Base-by-base conservation (phyloP, 805 yeast genomes). In the Saccharomycopsis amapae region DNA sequence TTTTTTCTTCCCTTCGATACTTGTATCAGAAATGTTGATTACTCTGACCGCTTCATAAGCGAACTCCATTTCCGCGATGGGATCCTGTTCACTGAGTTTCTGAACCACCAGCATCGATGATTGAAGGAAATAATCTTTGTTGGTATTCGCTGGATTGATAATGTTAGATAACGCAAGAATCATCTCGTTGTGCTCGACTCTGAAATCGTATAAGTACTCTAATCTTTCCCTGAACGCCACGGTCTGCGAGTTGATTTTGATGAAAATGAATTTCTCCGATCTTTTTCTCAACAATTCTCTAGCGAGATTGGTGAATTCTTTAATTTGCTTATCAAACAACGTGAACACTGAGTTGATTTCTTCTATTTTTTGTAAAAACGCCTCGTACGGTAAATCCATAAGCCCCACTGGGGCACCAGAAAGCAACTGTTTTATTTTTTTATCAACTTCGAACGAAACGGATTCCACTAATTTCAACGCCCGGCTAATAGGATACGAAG, bases 251-350 rank as follows among this genome's bases (percentile, higher is more conserved):
- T 65, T 66, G 7, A 87, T 67, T 47, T 79, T 75, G 18, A 86
- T 75, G 19, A 80, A 73, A 12, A 81, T 71, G 56, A 82, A 81
- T 49, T 78, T 79, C 45, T 84, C 90, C 6, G 78, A 76, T 36
- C 93, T 64, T 55, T 79, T 84, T 52, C 96, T 68, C 34, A 85
- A 67, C 2, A 84, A 61, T 49, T 89, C 96, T 46, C 97, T 72
- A 0, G 86, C 75, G 36, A 83, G 58, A 42, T 76, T 72, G 1
- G 79, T 74, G 63, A 81, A 76, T 45, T 78, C 85, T 56, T 81
- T 79, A 9, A 78, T 58, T 34, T 75, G 72, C 23, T 67, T 71
- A 31, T 86, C 94, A 67, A 89, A 75, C 1, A 69, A 60, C 2
- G 58, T 62, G 26, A 79, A 68, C 1, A 72, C 56, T 0, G 57